These are phyloP conservation scores for Triticum aestivum DNA, from an alignment of 176 grass and related monocot genomes.

Conservation along the genomic window DNA sequence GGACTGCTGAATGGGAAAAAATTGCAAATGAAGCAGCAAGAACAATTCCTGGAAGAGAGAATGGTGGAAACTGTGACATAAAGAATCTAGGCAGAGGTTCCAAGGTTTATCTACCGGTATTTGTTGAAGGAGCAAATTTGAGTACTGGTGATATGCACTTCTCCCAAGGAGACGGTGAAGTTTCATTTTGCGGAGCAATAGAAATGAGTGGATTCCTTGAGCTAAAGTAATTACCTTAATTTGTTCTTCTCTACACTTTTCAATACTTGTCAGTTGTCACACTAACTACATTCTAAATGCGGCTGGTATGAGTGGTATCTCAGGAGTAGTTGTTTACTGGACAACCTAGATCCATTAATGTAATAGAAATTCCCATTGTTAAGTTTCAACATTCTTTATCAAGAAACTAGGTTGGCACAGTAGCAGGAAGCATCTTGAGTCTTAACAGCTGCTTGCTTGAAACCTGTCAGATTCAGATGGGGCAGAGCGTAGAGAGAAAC, in stretches of 20 bases:
- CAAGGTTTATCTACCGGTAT: conserved; percentile 92
- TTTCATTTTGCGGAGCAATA: conserved; percentile 95
- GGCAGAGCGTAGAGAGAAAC: neutral
- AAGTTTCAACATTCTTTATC: neutral
- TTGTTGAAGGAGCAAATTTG: conserved; percentile 86
- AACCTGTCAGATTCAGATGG: neutral
- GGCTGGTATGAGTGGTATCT: neutral
- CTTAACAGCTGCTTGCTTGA: neutral
- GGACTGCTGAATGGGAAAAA: conserved; percentile 56
- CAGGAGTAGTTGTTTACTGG: neutral
- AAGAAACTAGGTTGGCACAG: neutral
- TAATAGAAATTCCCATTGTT: conserved; percentile 2
- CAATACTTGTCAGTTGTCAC: neutral
- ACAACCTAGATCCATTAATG: neutral
- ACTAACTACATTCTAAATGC: neutral
- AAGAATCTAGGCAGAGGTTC: conserved; percentile 89
- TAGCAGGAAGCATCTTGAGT: neutral
- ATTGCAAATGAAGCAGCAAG: conserved; percentile 81
- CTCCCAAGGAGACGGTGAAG: conserved; percentile 86
- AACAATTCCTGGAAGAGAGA: conserved; percentile 88
- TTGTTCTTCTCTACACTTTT: conserved; percentile 18
- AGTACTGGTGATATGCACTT: conserved; percentile 93
- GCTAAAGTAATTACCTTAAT: conserved; percentile 66
- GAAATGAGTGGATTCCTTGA: conserved; percentile 99
- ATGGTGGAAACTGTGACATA: conserved; percentile 91